Evolutionary conservation across 2,329 filamentous ascomycete genomes (phyloP), one percentile per base, ranked within the genome.

Genomic region (Fusarium nisikadoi): DNA sequence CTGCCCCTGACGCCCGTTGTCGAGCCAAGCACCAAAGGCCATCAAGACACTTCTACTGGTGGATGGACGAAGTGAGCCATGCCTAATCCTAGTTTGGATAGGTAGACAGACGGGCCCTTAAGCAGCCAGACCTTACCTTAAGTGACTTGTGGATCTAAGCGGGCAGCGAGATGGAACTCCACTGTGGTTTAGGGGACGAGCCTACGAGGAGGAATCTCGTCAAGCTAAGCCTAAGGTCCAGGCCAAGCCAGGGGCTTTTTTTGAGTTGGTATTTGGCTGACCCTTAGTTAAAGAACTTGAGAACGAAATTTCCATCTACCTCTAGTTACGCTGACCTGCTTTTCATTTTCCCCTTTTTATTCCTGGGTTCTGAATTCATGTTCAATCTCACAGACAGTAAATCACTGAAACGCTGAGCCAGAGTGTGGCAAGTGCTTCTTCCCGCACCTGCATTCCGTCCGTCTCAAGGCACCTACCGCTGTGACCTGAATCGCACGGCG

Each of bases 401-500:
- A 66, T 54, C 41, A 57, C n/a, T 50, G 25, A 46, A 60, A 65
- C 64, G 41, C 53, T 47, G 50, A 38, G 62, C 64, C 67, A 71
- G 63, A 59, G 38, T 53, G 52, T 72, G 72, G 58, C 59, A 74
- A 69, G 54, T 62, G 67, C 67, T 65, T 59, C 68, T 56, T 63
- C 64, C 65, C 57, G 62, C 67, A 69, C 57, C 59, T 50, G 60
- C 62, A 64, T 62, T 55, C 49, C 49, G 33, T 17, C 19, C 49
- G 19, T 29, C 49, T 39, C 27, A 27, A 53, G 49, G 23, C 25
- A 53, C 60, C 54, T 62, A 61, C 67, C 71, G 57, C 43, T 71
- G 47, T 59, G 71, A 68, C 72, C 74, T 75, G 72, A 74, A 74
- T 72, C 72, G 62, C 49, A 68, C 67, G 72, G 64, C 71, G 75